Conservation (phyloP, 2,329 filamentous ascomycete genomes). For the Pezizomycotina sp. region DNA sequence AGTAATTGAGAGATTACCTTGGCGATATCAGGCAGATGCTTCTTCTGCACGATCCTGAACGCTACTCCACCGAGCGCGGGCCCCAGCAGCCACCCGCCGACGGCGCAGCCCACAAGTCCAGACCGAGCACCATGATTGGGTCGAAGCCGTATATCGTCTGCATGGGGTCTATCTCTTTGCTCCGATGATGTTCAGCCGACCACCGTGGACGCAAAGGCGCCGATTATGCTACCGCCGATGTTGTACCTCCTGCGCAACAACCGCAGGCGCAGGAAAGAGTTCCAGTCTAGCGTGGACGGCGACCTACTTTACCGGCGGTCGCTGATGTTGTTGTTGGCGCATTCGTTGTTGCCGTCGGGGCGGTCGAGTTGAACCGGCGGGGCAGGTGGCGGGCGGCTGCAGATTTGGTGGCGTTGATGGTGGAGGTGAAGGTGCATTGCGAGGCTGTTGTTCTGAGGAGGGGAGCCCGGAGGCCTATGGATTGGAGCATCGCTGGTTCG, state of each 20-base stretch:
- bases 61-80: slow-evolving; percentile 64
- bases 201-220: slow-evolving; percentile 45
- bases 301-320: too few species aligned
- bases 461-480: background rate
- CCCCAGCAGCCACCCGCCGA: slow-evolving; percentile 75
- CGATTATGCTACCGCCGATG: slow-evolving; percentile 55
- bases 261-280: slow-evolving; percentile 81
- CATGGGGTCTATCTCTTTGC: slow-evolving; percentile 55
- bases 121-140: slow-evolving; percentile 66
- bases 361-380: background rate
- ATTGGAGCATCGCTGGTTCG: background rate
- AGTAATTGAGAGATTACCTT: too few species aligned
- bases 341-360: slow-evolving; percentile 2
- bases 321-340: slow-evolving; percentile 2
- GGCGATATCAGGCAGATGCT: slow-evolving; percentile 55
- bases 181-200: slow-evolving; percentile 50
- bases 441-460: too few species aligned
- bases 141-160: slow-evolving; percentile 63
- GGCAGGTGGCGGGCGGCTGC: slow-evolving; percentile 3
- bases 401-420: background rate
- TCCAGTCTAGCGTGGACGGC: slow-evolving; percentile 52
- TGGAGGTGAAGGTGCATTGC: slow-evolving; percentile 5
- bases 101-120: slow-evolving; percentile 63
- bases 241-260: slow-evolving; percentile 72
- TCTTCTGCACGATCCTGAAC: slow-evolving; percentile 61